These are phyloP conservation scores for Erodium maritimum DNA, from an alignment of 345 rosid species.

Conservation along the genomic window DNA sequence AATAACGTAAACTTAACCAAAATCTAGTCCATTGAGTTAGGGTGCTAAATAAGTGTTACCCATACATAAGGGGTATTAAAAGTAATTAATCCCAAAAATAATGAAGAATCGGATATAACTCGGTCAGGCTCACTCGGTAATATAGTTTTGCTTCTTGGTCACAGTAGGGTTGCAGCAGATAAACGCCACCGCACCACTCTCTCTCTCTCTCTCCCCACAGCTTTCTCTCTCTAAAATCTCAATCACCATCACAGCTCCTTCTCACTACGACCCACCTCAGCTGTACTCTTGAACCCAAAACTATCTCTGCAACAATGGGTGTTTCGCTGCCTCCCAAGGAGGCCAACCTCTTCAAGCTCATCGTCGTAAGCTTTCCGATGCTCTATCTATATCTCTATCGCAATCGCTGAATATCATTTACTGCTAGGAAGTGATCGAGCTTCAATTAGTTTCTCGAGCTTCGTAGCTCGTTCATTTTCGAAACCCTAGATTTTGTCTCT, in stretches of 20 bases:
- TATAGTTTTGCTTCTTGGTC: constrained; percentile 8
- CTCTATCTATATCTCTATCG: constrained; percentile 9
- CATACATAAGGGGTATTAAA: no score
- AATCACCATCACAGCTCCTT: neutral
- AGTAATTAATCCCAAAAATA: no score
- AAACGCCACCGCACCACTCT: constrained; percentile 42
- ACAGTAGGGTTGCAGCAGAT: constrained; percentile 75
- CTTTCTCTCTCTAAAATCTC: neutral
- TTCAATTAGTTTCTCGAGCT: neutral
- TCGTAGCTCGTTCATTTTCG: neutral
- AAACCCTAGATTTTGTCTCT: neutral
- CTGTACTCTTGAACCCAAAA: neutral
- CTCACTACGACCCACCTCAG: neutral
- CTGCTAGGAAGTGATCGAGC: neutral
- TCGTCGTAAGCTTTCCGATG: constrained; percentile 61
- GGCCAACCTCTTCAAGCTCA: constrained; percentile 99
- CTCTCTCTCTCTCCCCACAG: neutral
- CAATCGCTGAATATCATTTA: neutral
- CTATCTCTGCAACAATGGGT: constrained; percentile 45
- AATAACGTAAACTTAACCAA: no score
- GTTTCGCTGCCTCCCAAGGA: constrained; percentile 97
- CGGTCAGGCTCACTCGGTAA: neutral
- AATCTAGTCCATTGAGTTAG: no score
- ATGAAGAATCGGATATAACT: neutral
- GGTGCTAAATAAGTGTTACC: no score